phyloP scores from a whole-genome alignment of 176 grass and related monocot genomes.

The Thinopyrum elongatum region DNA sequence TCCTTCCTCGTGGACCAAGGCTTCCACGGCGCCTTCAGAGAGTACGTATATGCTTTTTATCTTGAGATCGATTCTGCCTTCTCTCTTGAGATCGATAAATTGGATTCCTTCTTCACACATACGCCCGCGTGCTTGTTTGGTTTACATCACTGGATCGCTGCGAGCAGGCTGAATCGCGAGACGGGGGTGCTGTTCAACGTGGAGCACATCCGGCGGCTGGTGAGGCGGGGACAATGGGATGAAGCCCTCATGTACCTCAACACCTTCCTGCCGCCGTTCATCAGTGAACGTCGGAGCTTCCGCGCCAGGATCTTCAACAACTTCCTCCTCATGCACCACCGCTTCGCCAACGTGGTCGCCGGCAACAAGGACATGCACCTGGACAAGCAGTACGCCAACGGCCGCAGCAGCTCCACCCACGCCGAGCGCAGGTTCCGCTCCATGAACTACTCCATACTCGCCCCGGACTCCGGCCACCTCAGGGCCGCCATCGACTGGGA shows the following conservation, averaged over 20 bases:
- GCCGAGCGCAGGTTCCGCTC: neutral
- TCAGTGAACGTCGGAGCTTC: neutral
- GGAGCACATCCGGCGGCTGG: neutral
- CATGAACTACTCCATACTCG: neutral
- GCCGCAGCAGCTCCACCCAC: neutral
- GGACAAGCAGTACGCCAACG: neutral
- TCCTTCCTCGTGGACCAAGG: too few species aligned
- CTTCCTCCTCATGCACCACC: neutral
- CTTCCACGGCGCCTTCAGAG: neutral
- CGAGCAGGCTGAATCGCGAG: neutral
- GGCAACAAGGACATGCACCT: neutral
- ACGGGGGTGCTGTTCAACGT: neutral
- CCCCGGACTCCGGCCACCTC: neutral
- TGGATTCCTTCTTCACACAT: neutral
- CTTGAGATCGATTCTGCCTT: neutral
- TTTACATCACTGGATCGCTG: neutral
- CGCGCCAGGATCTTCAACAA: neutral
- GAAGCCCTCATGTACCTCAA: neutral
- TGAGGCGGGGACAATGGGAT: neutral
- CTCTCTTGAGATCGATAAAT: neutral
- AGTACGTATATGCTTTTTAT: neutral
- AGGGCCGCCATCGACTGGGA: neutral
- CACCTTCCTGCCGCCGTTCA: neutral
- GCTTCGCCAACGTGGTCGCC: neutral
- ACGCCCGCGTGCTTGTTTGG: neutral